Conservation (phyloP, 768 basidiomycete genomes). For the Boletus edulis region DNA sequence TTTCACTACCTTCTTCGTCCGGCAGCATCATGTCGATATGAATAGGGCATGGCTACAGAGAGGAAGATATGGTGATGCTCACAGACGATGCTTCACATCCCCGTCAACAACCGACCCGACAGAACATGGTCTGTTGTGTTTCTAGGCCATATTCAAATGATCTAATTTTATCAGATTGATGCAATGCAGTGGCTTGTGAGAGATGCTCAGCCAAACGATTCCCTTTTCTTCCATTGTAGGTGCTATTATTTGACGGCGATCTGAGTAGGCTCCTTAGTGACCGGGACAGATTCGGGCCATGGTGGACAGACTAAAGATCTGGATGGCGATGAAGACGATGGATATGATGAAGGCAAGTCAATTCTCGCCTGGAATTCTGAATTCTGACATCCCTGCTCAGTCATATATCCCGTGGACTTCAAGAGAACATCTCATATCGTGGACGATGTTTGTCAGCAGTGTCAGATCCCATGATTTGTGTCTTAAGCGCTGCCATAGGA, state of each 20-base stretch:
- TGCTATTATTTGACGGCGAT: neutral
- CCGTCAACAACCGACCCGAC: constrained; percentile 66
- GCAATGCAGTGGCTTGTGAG: constrained; percentile 94
- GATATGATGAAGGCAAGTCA: constrained; percentile 68
- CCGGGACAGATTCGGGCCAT: constrained; percentile 76
- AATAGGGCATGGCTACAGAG: constrained; percentile 51
- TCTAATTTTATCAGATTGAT: constrained; percentile 41
- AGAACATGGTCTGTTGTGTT: constrained; percentile 66
- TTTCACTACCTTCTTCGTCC: neutral
- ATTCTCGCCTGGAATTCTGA: neutral
- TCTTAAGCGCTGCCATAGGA: constrained; percentile 36
- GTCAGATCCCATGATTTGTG: neutral
- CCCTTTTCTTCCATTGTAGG: constrained; percentile 88
- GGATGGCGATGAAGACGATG: constrained; percentile 84
- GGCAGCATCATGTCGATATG: neutral
- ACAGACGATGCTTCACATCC: constrained; percentile 71
- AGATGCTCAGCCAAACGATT: constrained; percentile 77
- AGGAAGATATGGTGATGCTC: constrained; percentile 82
- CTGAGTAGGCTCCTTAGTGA: neutral
- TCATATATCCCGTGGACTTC: constrained; percentile 84
- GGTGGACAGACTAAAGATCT: constrained; percentile 86
- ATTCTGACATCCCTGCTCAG: constrained; percentile 32
- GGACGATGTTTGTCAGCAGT: constrained; percentile 70
- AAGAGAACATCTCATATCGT: constrained; percentile 72
- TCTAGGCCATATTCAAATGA: neutral